Evolutionary conservation across 345 rosid genomes (phyloP).

Genomic region (Camelina sativa): DNA sequence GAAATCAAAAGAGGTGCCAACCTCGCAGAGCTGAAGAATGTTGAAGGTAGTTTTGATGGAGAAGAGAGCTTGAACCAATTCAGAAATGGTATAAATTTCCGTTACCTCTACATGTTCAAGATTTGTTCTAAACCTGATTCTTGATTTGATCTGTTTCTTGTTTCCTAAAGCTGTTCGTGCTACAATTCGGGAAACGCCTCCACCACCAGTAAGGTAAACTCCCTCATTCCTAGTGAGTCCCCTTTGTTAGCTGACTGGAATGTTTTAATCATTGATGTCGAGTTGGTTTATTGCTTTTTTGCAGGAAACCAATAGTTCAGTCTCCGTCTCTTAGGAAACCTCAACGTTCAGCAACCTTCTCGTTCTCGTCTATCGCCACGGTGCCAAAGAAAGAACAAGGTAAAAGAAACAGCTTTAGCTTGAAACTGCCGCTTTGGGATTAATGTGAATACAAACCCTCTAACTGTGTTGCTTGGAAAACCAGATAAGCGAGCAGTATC

Average conservation of each 20-base stretch:
- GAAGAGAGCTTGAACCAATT: constrained; percentile 82
- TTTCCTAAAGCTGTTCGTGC: constrained; percentile 67
- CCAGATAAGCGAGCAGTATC: constrained; percentile 79
- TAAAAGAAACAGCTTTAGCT: constrained; percentile 18
- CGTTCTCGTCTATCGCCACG: constrained; percentile 61
- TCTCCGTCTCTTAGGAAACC: constrained; percentile 66
- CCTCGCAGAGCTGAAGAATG: constrained; percentile 58
- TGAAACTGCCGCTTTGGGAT: background rate
- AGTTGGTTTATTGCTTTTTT: background rate
- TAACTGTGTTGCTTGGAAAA: constrained; percentile 21
- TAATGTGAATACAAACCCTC: background rate
- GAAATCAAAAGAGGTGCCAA: constrained; percentile 70
- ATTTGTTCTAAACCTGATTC: constrained; percentile 26
- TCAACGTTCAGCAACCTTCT: constrained; percentile 74
- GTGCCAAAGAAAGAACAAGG: constrained; percentile 72
- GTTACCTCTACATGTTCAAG: background rate
- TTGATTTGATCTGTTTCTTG: constrained; percentile 40
- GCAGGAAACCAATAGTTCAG: constrained; percentile 68
- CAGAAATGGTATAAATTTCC: constrained; percentile 56
- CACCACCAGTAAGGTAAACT: constrained; percentile 59
- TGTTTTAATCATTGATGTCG: background rate
- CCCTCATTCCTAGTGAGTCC: background rate
- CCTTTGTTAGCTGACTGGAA: background rate
- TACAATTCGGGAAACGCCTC: constrained; percentile 67
- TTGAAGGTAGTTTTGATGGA: constrained; percentile 68